Conservation (phyloP, 2,329 filamentous ascomycete genomes). For the Colletotrichum chlorophyti region DNA sequence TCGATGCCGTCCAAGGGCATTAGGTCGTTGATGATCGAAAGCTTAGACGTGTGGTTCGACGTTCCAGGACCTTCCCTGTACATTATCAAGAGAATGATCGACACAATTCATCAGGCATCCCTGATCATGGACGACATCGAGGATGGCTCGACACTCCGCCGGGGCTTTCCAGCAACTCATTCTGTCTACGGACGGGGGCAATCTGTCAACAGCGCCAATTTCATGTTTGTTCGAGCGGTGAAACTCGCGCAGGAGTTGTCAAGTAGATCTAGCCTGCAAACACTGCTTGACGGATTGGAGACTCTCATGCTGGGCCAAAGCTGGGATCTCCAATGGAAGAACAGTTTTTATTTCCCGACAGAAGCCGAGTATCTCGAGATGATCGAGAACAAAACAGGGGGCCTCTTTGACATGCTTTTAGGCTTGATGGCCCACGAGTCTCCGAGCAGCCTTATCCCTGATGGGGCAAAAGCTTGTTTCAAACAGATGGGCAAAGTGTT, state of each 20-base stretch:
- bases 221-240: conserved; percentile 35
- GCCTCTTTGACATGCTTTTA: conserved; percentile 30
- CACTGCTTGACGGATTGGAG: conserved; percentile 32
- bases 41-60: neutral
- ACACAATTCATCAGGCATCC: conserved; percentile 13
- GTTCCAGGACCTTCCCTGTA: neutral
- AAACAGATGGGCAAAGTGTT: conserved; percentile 26
- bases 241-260: conserved; percentile 26
- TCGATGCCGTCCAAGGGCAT: conserved; percentile 8
- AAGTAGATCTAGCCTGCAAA: conserved; percentile 29
- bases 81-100: conserved; percentile 2
- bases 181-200: conserved; percentile 42
- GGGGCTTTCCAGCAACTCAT: conserved; percentile 43
- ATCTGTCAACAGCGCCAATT: conserved; percentile 44
- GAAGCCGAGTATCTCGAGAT: conserved; percentile 37
- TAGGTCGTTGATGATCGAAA: neutral
- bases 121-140: conserved; percentile 45
- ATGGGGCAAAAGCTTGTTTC: too few species aligned
- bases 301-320: conserved; percentile 36
- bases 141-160: conserved; percentile 41
- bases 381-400: conserved; percentile 35
- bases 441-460: neutral
- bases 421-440: conserved; percentile 28
- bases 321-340: conserved; percentile 37
- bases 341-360: conserved; percentile 28